Percentiles rank a stretch among this genome's conserved stretches.
phyloP scores from a whole-genome alignment of 202 grass and related monocot genomes.

The Setaria viridis region DNA sequence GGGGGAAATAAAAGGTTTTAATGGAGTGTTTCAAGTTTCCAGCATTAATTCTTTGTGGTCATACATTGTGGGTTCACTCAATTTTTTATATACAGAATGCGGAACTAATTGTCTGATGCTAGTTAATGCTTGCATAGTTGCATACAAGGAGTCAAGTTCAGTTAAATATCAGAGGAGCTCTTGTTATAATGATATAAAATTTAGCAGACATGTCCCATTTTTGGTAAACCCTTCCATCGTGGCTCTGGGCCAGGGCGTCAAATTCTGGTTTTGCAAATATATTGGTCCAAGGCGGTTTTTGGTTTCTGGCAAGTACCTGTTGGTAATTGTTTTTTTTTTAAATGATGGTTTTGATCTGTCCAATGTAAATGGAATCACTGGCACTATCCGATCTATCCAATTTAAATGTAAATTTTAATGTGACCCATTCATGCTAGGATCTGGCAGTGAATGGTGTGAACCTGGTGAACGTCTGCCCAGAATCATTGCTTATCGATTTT shows the following conservation, averaged over 20 bases:
- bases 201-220: neutral
- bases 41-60: slow-evolving; percentile 1
- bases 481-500: slow-evolving; percentile 1
- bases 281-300: neutral
- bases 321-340: neutral
- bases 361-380: neutral
- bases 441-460: neutral
- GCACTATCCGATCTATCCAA: neutral
- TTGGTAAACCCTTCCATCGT: slow-evolving; percentile 15
- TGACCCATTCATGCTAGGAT: neutral
- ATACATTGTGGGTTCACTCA: slow-evolving; percentile 17
- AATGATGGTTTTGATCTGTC: neutral
- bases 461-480: neutral
- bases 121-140: neutral
- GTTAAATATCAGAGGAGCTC: neutral
- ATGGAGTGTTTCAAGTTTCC: slow-evolving; percentile 2
- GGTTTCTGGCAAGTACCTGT: neutral
- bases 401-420: neutral
- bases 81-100: slow-evolving; percentile 17
- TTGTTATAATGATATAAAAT: neutral
- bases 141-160: neutral
- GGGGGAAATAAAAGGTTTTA: neutral
- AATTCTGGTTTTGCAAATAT: slow-evolving; percentile 4
- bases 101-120: slow-evolving; percentile 34
- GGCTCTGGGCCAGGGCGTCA: neutral